phyloP scores from a whole-genome alignment of 805 yeast genomes.

The Ogataea naganishii region DNA sequence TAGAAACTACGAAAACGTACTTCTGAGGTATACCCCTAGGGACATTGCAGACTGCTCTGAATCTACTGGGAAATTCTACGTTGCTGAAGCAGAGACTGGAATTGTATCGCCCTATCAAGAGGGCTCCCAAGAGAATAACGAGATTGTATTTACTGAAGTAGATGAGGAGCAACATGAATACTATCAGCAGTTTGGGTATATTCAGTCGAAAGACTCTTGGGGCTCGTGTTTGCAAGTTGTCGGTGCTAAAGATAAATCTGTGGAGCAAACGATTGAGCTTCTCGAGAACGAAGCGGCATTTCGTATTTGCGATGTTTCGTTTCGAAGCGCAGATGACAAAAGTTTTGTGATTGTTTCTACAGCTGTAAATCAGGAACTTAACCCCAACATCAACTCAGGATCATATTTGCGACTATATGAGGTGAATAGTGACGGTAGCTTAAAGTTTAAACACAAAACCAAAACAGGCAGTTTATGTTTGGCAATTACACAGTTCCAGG shows the following conservation, averaged over 20 bases:
- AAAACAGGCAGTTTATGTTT: conserved; percentile 36
- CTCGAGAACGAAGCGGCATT: conserved; percentile 33
- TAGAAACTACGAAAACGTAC: conserved; percentile 27
- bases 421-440: conserved; percentile 23
- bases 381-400: conserved; percentile 18
- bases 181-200: conserved; percentile 38
- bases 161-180: conserved; percentile 26
- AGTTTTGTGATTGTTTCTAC: conserved; percentile 40
- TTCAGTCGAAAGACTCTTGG: conserved; percentile 25
- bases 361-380: conserved; percentile 17
- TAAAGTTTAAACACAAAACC: conserved; percentile 55
- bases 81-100: conserved; percentile 38
- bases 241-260: conserved; percentile 23
- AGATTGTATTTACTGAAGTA: conserved; percentile 12
- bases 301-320: conserved; percentile 25
- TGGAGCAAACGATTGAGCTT: conserved; percentile 37
- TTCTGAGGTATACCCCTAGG: conserved; percentile 44
- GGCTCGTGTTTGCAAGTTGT: conserved; percentile 48
- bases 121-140: conserved; percentile 9
- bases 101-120: conserved; percentile 22
- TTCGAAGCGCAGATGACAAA: conserved; percentile 17
- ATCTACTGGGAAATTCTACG: conserved; percentile 23
- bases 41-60: conserved; percentile 24
- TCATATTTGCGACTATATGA: conserved; percentile 29
- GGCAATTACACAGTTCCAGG: conserved; percentile 48